Base-by-base conservation (phyloP, 371 early-diverging fungal species). In the Umbelopsis sp. region DNA sequence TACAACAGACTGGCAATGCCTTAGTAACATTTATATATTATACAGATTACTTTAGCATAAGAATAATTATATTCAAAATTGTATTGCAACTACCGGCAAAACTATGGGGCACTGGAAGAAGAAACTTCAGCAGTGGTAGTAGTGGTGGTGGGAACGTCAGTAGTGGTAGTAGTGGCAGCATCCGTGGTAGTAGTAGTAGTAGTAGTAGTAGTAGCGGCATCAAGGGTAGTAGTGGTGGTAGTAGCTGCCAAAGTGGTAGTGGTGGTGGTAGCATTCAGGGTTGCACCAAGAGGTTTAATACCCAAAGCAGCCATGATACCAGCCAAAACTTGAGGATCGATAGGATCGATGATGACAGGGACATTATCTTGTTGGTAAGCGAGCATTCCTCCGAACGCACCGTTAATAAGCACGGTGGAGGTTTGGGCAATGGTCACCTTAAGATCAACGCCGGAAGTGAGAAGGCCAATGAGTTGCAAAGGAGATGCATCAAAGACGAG, bases 301-400 rank as follows among this genome's bases (percentile, higher is more conserved):
- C 41, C 41, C 7, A 18, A 48, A 16, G 18, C 29, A 37, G 57
- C 25, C 5, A 25, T 35, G 12, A 57, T 8, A 3, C 16, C 57
- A 18, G 57, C 32, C 1, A 57, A 1, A 18, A 32, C 29, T 4
- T 22, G 16, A 18, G 70, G 44, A 9, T 48, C 44, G 57, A 67
- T 65, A 18, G 72, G 62, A 29, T 63, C 38, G 4, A 77, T 50
- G 2, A 50, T 50, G 46, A 50, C 65, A 4, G 75, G 74, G 37
- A 78, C 76, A 16, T 72, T 70, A 10, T 72, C 52, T 57, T 80
- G 80, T 41, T 48, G 63, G 38, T 82, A 77, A n/a, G 66, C 67
- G 69, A 82, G 63, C 5, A 70, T 53, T 2, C 70, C 63, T 32
- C 65, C 37, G 63, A 68, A 80, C 8, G 72, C 67, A 44, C 71